Conservation (phyloP, 1,284 basidiomycete genomes). For the Trichosporon asahii region DNA sequence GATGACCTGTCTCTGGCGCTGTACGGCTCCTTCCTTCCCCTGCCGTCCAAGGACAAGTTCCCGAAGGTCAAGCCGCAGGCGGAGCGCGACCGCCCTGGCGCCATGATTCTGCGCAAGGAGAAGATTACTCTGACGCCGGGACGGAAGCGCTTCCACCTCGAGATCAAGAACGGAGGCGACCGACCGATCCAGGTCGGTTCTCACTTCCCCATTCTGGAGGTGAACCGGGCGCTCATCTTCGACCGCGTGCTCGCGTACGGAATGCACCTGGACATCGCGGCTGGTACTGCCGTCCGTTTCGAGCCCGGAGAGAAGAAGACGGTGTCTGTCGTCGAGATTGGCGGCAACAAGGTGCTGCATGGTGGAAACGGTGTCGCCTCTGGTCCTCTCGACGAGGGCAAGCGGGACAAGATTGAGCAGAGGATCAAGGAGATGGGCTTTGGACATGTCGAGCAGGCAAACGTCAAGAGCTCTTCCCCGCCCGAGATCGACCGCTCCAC, state of each 20-base stretch:
- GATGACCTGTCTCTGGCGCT: constrained; percentile 78
- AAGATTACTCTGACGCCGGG: constrained; percentile 72
- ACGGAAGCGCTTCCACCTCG: constrained; percentile 65
- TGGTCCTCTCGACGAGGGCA: constrained; percentile 53
- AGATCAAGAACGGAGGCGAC: constrained; percentile 89
- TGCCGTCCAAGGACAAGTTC: constrained; percentile 67
- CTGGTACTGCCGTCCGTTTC: constrained; percentile 90
- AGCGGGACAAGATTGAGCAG: constrained; percentile 20
- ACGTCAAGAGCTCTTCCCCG: constrained; percentile 28
- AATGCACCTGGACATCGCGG: constrained; percentile 78
- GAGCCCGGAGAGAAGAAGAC: constrained; percentile 89
- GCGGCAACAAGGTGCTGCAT: constrained; percentile 66
- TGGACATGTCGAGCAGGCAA: constrained; percentile 43
- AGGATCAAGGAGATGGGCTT: constrained; percentile 39
- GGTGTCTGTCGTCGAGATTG: constrained; percentile 76
- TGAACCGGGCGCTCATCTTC: constrained; percentile 76
- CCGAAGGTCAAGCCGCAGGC: constrained; percentile 59
- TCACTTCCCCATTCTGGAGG: constrained; percentile 91
- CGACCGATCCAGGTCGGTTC: constrained; percentile 92
- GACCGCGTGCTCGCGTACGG: constrained; percentile 78
- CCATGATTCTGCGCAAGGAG: constrained; percentile 65
- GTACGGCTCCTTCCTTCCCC: constrained; percentile 87
- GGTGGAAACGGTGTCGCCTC: constrained; percentile 77
- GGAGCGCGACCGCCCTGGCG: constrained; percentile 65
- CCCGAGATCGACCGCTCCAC: constrained; percentile 50